phyloP scores from a whole-genome alignment of 148 eudicot genomes.

The Camellia japonica region DNA sequence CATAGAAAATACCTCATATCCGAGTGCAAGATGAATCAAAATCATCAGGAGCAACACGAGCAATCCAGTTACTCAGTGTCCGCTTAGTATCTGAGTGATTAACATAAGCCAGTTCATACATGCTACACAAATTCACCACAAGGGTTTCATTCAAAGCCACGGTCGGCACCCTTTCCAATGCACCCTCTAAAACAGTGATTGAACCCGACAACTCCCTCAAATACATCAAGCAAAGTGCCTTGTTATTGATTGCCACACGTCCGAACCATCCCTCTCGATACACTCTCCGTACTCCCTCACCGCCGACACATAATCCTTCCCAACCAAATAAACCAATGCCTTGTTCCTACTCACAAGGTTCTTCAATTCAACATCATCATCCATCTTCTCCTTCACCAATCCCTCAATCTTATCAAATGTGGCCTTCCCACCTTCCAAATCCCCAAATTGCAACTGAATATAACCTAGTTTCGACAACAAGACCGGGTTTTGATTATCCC shows the following conservation, averaged over 20 bases:
- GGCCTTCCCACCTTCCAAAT: slow-evolving; percentile 76
- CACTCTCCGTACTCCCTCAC: slow-evolving; percentile 94
- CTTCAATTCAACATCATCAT: slow-evolving; percentile 27
- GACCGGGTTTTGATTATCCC: slow-evolving; percentile 19
- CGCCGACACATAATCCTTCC: slow-evolving; percentile 85
- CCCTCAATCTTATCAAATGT: slow-evolving; percentile 54
- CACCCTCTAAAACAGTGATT: slow-evolving; percentile 84
- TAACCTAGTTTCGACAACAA: slow-evolving; percentile 69
- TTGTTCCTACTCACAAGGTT: slow-evolving; percentile 83
- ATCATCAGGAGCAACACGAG: slow-evolving; percentile 95
- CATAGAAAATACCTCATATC: slow-evolving; percentile 51
- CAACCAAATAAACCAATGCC: slow-evolving; percentile 84
- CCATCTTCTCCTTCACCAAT: slow-evolving; percentile 28
- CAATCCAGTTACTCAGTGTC: slow-evolving; percentile 85
- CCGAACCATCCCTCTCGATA: slow-evolving; percentile 66
- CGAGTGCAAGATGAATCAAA: slow-evolving; percentile 88
- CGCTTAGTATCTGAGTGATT: slow-evolving; percentile 81
- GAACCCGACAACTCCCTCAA: slow-evolving; percentile 92
- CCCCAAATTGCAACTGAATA: slow-evolving; percentile 76
- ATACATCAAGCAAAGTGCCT: slow-evolving; percentile 93
- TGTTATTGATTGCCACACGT: slow-evolving; percentile 81
- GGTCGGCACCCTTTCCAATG: slow-evolving; percentile 83
- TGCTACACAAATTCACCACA: slow-evolving; percentile 88
- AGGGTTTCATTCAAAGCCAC: slow-evolving; percentile 79
- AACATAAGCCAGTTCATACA: slow-evolving; percentile 95